Percentiles rank a stretch among this genome's conserved stretches.
Evolutionary conservation across 768 basidiomycete genomes (phyloP).

Genomic region (Porpolomopsis calyptriformis): DNA sequence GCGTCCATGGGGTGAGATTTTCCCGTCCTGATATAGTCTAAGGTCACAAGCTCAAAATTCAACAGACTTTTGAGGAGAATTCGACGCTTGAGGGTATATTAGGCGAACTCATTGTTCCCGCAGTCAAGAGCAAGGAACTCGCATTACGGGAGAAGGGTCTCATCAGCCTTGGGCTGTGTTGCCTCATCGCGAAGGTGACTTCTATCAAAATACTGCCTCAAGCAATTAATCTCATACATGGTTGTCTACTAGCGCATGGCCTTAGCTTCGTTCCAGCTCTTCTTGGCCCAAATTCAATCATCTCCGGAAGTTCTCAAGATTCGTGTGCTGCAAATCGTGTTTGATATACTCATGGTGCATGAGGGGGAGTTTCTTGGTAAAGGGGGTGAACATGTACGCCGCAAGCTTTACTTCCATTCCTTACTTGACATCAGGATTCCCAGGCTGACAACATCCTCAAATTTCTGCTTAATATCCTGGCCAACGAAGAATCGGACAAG

Average conservation of each 20-base stretch:
- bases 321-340: conserved; percentile 66
- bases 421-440: conserved; percentile 12
- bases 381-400: conserved; percentile 15
- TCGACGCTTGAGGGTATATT: conserved; percentile 65
- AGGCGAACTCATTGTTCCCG: conserved; percentile 75
- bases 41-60: background rate
- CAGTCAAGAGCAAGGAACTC: conserved; percentile 68
- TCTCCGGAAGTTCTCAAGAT: conserved; percentile 57
- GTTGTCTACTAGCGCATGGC: conserved; percentile 20
- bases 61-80: conserved; percentile 56
- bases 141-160: conserved; percentile 52
- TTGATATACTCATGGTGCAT: conserved; percentile 83
- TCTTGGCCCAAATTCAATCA: conserved; percentile 48
- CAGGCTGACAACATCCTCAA: conserved; percentile 33
- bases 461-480: conserved; percentile 40
- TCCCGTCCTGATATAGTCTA: background rate
- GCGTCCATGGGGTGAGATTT: conserved; percentile 66
- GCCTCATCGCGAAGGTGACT: conserved; percentile 58
- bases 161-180: conserved; percentile 62
- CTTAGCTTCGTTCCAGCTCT: conserved; percentile 42
- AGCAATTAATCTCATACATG: background rate
- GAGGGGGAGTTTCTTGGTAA: conserved; percentile 47
- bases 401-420: conserved; percentile 4
- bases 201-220: background rate
- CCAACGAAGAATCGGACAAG: conserved; percentile 40